Base-by-base conservation (phyloP, 2,329 filamentous ascomycete species). In the Ciborinia camelliae region DNA sequence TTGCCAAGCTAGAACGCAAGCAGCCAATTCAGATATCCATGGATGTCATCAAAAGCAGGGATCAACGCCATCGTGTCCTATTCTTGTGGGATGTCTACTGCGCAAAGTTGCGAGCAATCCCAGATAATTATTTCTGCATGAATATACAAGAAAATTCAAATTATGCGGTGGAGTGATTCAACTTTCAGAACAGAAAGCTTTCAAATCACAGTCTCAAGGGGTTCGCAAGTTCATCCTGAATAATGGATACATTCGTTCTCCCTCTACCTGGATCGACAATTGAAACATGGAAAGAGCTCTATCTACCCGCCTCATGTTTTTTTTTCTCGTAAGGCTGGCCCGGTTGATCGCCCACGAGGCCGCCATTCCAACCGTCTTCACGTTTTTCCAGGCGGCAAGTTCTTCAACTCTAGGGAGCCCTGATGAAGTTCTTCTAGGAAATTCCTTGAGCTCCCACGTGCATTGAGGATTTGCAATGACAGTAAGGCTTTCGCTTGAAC, bases 361-460 rank as follows among this genome's bases (percentile, higher is more conserved):
- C n/a, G 41, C 61, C 26, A 32, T 37, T 47, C n/a, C 23, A 55
- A 37, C 61, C 61, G 61, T 55, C 41, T 14, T 35, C 48, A 35
- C 59, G 14, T 54, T 41, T 43, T 53, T 43, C 48, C 18, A 55
- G 28, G 14, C n/a, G 39, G 60, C 30, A 63, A 63, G 14, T 39
- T 48, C 30, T 43, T 47, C 32, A 50, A 35, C 30, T 50, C 43
- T 14, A 53, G 59, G 47, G 59, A 41, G 32, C 32, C 60, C 37
- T 37, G 60, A 43, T 37, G 60, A 57, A 50, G 41, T 43, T 15
- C 23, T 63, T 32, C 61, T 48, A 58, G 61, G 61, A 50, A 58
- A 35, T 43, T 26, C 62, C 62, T 50, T 63, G 62, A 63, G 32
- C 15, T 35, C 20, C 55, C 62, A 63, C 62, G 62, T 59, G 53